phyloP scores from a whole-genome alignment of 169 alveolate species.

The Plasmodium knowlesi region DNA sequence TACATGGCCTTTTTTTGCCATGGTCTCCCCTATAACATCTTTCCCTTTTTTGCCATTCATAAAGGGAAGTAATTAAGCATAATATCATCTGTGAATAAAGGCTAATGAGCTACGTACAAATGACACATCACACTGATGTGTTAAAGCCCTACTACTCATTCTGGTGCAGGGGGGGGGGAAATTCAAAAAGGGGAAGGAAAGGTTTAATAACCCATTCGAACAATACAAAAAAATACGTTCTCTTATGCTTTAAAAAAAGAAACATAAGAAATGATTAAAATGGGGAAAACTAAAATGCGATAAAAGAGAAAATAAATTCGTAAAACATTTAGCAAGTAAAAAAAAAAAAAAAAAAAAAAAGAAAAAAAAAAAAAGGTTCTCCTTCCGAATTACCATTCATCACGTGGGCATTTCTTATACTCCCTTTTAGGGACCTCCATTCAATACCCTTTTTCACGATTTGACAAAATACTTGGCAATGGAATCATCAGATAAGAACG shows the following conservation, averaged over 20 bases:
- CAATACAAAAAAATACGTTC: neutral
- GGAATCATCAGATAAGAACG: slow-evolving; percentile 41
- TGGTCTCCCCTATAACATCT: neutral
- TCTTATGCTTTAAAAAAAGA: slow-evolving; percentile 1
- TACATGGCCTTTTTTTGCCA: neutral
- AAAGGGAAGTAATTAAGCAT: neutral
- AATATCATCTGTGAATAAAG: neutral
- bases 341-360: too few species aligned
- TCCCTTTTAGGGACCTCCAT: neutral
- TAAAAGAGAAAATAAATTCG: neutral
- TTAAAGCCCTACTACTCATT: neutral
- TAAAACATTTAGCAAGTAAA: neutral
- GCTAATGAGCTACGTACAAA: neutral
- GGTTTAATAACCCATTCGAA: neutral
- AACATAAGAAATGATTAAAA: neutral
- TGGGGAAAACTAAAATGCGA: neutral
- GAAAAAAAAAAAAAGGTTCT: neutral
- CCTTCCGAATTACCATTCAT: neutral
- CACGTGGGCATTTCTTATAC: neutral
- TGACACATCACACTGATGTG: neutral
- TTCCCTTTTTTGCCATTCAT: neutral
- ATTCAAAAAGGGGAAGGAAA: neutral
- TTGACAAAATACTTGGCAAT: slow-evolving; percentile 39
- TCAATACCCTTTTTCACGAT: neutral
- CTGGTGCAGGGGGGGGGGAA: neutral